Conservation (phyloP, 2,329 filamentous ascomycete species). For the Pseudomassariella vexata region DNA sequence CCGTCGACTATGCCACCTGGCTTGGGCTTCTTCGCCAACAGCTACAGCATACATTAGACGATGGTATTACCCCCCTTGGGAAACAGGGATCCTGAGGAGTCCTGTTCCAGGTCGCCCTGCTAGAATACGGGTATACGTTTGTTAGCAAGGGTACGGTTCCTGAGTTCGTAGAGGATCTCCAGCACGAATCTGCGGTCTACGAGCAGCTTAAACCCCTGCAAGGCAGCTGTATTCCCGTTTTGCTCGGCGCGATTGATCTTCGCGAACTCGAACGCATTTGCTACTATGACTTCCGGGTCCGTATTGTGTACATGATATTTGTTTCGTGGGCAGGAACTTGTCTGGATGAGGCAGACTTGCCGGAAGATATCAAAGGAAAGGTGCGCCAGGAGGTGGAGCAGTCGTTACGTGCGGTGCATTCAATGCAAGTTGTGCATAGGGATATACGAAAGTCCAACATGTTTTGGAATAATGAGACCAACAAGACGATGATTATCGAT, state of each 20-base stretch:
- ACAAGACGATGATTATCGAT: constrained; percentile 23
- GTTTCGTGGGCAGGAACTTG: constrained; percentile 27
- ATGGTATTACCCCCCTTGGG: constrained; percentile 21
- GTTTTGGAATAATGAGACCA: constrained; percentile 16
- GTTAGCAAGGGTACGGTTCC: constrained; percentile 32
- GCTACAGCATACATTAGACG: constrained; percentile 21
- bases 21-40: constrained; percentile 25
- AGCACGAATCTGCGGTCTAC: constrained; percentile 31
- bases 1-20: constrained; percentile 19
- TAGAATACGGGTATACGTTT: constrained; percentile 36
- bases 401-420: constrained; percentile 16
- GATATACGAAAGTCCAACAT: constrained; percentile 21
- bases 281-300: constrained; percentile 25
- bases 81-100: constrained; percentile 28
- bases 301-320: constrained; percentile 26
- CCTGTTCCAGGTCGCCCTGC: constrained; percentile 34
- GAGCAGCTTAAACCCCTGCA: constrained; percentile 25
- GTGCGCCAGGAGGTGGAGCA: constrained; percentile 5
- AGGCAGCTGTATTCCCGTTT: constrained; percentile 30
- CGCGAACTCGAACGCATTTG: constrained; percentile 22
- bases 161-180: constrained; percentile 25
- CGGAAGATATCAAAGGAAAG: not conserved
- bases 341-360: constrained; percentile 4
- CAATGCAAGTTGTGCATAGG: constrained; percentile 18
- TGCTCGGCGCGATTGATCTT: constrained; percentile 31